Percentiles rank a stretch among this genome's conserved stretches.
phyloP scores from a whole-genome alignment of 2,329 filamentous ascomycete species.

The Podosphaera xanthii region DNA sequence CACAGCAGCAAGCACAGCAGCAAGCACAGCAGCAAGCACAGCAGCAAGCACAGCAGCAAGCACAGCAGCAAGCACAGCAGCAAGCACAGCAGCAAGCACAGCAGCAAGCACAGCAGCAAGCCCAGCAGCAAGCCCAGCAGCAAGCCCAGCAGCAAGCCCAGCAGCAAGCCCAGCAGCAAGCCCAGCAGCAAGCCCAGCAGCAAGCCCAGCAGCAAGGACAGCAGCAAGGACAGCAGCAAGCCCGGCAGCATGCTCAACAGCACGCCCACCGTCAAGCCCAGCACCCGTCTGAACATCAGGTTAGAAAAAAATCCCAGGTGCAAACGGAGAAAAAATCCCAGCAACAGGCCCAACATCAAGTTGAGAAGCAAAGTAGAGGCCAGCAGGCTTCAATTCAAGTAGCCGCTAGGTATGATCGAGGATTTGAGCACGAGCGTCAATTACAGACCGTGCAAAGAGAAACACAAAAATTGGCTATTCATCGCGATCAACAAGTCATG shows the following conservation, averaged over 20 bases:
- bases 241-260: constrained; percentile 1
- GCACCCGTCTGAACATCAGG: constrained; percentile 4
- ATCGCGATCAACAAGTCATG: constrained; percentile 1
- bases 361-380: too few species aligned
- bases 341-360: neutral
- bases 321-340: constrained; percentile 3
- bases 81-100: too few species aligned
- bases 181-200: constrained; percentile 1
- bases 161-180: constrained; percentile 5
- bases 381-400: too few species aligned
- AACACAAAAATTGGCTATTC: constrained; percentile 1
- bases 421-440: constrained; percentile 2
- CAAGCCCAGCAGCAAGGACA: constrained; percentile 1
- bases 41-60: too few species aligned
- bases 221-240: constrained; percentile 1
- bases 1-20: too few species aligned
- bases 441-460: constrained; percentile 3
- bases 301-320: constrained; percentile 1
- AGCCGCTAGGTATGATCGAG: neutral
- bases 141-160: neutral
- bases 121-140: too few species aligned
- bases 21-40: too few species aligned
- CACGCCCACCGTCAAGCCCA: constrained; percentile 3
- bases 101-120: too few species aligned
- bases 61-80: too few species aligned